These are phyloP conservation scores for Alloteropsis semialata DNA, from an alignment of 176 grass and related monocot genomes.

Conservation along the genomic window DNA sequence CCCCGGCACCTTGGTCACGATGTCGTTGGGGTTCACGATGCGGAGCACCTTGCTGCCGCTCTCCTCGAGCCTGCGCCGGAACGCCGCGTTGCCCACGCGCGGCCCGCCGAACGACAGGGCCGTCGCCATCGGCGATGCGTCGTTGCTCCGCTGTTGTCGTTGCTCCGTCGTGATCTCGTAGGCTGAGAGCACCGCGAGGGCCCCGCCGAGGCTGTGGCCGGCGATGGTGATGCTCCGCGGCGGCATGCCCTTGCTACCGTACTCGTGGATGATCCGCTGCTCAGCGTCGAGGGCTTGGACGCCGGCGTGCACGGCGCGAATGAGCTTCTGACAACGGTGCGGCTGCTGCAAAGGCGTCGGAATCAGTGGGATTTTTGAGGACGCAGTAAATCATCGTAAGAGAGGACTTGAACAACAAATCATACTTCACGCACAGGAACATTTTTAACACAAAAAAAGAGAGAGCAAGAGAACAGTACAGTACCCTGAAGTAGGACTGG, in stretches of 20 bases:
- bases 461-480: no score
- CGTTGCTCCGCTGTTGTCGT: not conserved
- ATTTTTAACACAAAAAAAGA: no score
- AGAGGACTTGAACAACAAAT: no score
- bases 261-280: constrained; percentile 34
- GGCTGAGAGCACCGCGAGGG: constrained; percentile 54
- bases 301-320: not conserved
- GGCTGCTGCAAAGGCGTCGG: not conserved
- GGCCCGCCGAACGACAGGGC: constrained; percentile 55
- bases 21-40: constrained; percentile 43
- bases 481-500: no score
- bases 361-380: no score
- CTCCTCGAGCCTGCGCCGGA: constrained; percentile 36
- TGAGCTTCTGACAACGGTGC: no score
- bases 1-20: constrained; percentile 58
- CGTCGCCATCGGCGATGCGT: constrained; percentile 19
- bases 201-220: constrained; percentile 60
- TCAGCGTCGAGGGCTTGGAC: not conserved
- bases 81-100: constrained; percentile 49
- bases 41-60: constrained; percentile 55
- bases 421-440: no score
- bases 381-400: no score
- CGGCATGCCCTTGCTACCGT: constrained; percentile 13
- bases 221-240: constrained; percentile 53
- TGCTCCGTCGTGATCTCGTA: constrained; percentile 27